Percentiles rank a stretch among this genome's conserved stretches.
These are phyloP conservation scores for Aureobasidium pullulans DNA, from an alignment of 2,329 filamentous ascomycete species.

Conservation along the genomic window DNA sequence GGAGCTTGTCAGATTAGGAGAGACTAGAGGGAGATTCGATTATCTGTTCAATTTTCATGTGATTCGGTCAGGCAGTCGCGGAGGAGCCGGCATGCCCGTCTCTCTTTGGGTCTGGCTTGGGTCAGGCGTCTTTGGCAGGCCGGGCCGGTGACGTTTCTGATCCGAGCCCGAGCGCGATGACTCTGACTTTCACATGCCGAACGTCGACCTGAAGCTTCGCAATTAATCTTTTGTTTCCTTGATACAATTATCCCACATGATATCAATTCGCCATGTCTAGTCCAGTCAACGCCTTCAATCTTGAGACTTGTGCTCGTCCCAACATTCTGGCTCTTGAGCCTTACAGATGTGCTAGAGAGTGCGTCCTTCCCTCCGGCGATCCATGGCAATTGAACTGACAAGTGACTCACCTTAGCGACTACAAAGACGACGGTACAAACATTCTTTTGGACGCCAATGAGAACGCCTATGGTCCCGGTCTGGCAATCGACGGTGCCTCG, in stretches of 20 bases:
- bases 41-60: not conserved
- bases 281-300: constrained; percentile 34
- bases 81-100: not conserved
- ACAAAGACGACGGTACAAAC: constrained; percentile 96
- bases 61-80: not conserved
- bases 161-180: not conserved
- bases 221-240: not conserved
- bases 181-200: constrained; percentile 12
- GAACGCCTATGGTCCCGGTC: constrained; percentile 84
- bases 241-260: not conserved
- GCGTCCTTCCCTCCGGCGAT: constrained; percentile 20
- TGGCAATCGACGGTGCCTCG: constrained; percentile 44
- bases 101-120: too few relatives aligned
- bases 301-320: constrained; percentile 43
- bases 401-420: constrained; percentile 52
- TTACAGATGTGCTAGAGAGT: constrained; percentile 49
- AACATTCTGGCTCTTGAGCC: constrained; percentile 48
- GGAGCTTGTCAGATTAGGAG: not conserved
- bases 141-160: not conserved
- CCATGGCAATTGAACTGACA: not conserved
- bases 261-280: not conserved
- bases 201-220: not conserved
- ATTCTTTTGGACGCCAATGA: constrained; percentile 96
- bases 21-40: not conserved
- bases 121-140: not conserved